phyloP scores from a whole-genome alignment of 192 early-diverging fungal genomes.

The Chytriomyces sp. region DNA sequence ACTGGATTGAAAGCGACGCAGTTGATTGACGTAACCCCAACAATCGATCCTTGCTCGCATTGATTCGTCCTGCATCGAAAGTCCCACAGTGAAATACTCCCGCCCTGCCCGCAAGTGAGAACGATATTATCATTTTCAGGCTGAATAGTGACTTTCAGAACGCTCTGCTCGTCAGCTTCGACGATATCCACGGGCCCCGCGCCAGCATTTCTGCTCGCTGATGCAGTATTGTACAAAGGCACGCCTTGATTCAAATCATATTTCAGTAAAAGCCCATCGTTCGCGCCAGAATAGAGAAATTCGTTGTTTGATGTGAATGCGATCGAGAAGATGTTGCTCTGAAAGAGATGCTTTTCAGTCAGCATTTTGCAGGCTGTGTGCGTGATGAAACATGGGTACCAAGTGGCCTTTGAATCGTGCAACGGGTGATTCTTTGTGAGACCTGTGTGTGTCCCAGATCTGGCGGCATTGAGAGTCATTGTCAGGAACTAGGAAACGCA shows the following conservation, averaged over 20 bases:
- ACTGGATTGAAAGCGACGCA: constrained; percentile 31
- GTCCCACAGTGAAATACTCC: constrained; percentile 25
- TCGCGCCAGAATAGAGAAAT: constrained; percentile 31
- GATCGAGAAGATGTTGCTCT: constrained; percentile 38
- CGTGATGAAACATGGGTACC: not conserved
- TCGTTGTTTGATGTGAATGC: not conserved
- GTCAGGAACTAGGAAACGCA: not conserved
- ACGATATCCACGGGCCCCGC: not conserved
- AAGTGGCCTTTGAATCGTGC: no score
- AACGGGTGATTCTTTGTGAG: no score
- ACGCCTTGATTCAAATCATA: constrained; percentile 7
- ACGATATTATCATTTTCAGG: constrained; percentile 27
- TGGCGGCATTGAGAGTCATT: no score
- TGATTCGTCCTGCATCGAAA: constrained; percentile 1
- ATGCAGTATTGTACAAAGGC: not conserved
- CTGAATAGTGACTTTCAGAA: constrained; percentile 26
- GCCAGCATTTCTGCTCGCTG: not conserved
- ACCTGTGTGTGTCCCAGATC: no score
- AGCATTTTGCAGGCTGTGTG: not conserved
- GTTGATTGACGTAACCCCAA: not conserved
- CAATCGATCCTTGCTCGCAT: not conserved
- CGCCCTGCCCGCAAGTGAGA: constrained; percentile 15
- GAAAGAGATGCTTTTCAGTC: not conserved
- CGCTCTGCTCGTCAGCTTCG: constrained; percentile 10
- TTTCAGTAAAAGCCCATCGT: constrained; percentile 25